Percentiles rank a stretch among this genome's conserved stretches.
These are phyloP conservation scores for Paramecium sexaurelia DNA, from an alignment of 73 alveolate genomes.

Conservation along the genomic window DNA sequence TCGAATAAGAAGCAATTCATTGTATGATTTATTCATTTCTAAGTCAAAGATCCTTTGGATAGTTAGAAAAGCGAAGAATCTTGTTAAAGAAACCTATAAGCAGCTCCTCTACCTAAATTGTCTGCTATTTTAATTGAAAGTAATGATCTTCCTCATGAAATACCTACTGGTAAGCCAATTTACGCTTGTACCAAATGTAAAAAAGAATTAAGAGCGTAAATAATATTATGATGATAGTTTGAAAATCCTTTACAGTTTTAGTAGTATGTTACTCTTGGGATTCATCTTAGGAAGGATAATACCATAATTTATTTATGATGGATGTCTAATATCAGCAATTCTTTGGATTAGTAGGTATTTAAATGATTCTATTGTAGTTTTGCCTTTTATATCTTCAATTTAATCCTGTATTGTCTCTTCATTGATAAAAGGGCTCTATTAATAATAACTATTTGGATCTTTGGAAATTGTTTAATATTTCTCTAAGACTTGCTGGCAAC, in stretches of 20 bases:
- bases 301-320: background rate
- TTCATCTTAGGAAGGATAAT: background rate
- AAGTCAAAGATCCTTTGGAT: background rate
- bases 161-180: background rate
- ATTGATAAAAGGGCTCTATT: background rate
- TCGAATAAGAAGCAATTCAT: background rate
- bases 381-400: background rate
- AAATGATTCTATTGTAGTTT: background rate
- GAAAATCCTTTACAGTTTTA: background rate
- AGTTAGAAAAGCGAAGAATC: background rate
- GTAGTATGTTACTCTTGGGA: background rate
- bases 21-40: background rate
- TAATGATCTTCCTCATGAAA: background rate
- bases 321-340: background rate
- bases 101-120: background rate
- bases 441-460: background rate
- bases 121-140: background rate
- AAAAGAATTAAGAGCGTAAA: background rate
- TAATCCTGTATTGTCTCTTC: background rate
- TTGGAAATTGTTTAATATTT: background rate
- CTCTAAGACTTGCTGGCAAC: background rate
- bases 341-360: background rate
- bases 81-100: background rate
- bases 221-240: background rate
- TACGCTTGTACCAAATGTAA: background rate